phyloP scores from a whole-genome alignment of 2,329 filamentous ascomycete genomes.

The Cordyceps tenuipes region DNA sequence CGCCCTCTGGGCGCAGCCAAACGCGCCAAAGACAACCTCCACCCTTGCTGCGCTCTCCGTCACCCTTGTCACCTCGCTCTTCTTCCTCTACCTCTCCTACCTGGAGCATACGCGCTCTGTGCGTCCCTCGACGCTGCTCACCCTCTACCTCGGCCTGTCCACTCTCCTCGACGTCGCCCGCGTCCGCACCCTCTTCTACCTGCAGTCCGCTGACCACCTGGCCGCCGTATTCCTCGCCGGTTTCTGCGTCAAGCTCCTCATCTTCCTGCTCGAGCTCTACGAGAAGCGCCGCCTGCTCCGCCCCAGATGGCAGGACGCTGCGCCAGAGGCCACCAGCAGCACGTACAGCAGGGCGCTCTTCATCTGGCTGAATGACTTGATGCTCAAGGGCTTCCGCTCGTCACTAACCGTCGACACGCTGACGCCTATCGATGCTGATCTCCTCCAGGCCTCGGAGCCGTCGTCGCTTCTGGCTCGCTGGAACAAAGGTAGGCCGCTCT shows the following conservation, averaged over 20 bases:
- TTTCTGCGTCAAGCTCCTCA: slow-evolving; percentile 20
- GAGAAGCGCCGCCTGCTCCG: slow-evolving; percentile 21
- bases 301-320: slow-evolving; percentile 15
- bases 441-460: slow-evolving; percentile 15
- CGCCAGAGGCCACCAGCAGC: slow-evolving; percentile 24
- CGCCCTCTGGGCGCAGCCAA: slow-evolving; percentile 14
- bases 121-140: slow-evolving; percentile 25
- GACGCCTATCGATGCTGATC: slow-evolving; percentile 13
- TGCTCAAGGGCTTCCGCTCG: slow-evolving; percentile 20
- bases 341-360: slow-evolving; percentile 24
- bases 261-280: slow-evolving; percentile 23
- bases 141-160: slow-evolving; percentile 23
- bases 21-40: slow-evolving; percentile 13
- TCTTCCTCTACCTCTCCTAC: slow-evolving; percentile 20
- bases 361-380: slow-evolving; percentile 24
- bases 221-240: slow-evolving; percentile 19
- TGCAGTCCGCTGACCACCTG: slow-evolving; percentile 16
- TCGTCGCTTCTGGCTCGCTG: slow-evolving; percentile 11
- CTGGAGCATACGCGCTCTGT: slow-evolving; percentile 24
- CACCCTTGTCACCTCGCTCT: slow-evolving; percentile 13
- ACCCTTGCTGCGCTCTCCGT: slow-evolving; percentile 14
- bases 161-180: slow-evolving; percentile 25
- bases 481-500: slow-evolving; percentile 7
- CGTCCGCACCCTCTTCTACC: slow-evolving; percentile 24
- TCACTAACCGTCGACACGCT: slow-evolving; percentile 17